Evolutionary conservation across 768 basidiomycete species (phyloP).

Genomic region (Kondoa malvinella): DNA sequence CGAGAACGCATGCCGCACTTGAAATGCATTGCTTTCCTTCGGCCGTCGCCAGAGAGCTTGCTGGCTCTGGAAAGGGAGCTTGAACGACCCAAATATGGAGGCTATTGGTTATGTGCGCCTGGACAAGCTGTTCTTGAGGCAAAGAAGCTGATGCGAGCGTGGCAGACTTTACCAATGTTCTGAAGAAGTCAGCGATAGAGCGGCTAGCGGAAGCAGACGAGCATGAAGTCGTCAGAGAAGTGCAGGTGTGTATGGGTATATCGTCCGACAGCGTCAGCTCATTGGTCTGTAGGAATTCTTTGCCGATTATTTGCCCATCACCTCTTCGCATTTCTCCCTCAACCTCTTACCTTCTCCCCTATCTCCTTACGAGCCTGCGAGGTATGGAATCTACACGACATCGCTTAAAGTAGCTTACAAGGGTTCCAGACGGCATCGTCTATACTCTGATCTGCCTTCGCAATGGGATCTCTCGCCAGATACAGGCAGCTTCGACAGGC

Average conservation of each 20-base stretch:
- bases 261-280: background rate
- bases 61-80: conserved; percentile 69
- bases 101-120: conserved; percentile 92
- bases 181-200: conserved; percentile 80
- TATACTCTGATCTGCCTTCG: conserved; percentile 57
- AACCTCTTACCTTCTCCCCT: conserved; percentile 51
- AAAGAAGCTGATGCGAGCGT: background rate
- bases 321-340: conserved; percentile 72
- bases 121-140: background rate
- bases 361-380: conserved; percentile 30
- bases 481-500: conserved; percentile 51
- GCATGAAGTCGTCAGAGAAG: conserved; percentile 87
- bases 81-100: conserved; percentile 79
- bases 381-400: background rate
- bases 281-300: conserved; percentile 59
- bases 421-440: conserved; percentile 27
- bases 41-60: conserved; percentile 63
- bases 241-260: conserved; percentile 49
- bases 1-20: conserved; percentile 78
- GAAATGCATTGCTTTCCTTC: conserved; percentile 89
- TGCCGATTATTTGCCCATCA: conserved; percentile 79
- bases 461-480: conserved; percentile 42
- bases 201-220: conserved; percentile 84
- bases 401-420: background rate
- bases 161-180: conserved; percentile 82